These are phyloP conservation scores for Fusarium pseudonygamai DNA, from an alignment of 2,329 filamentous ascomycete genomes.

Conservation along the genomic window DNA sequence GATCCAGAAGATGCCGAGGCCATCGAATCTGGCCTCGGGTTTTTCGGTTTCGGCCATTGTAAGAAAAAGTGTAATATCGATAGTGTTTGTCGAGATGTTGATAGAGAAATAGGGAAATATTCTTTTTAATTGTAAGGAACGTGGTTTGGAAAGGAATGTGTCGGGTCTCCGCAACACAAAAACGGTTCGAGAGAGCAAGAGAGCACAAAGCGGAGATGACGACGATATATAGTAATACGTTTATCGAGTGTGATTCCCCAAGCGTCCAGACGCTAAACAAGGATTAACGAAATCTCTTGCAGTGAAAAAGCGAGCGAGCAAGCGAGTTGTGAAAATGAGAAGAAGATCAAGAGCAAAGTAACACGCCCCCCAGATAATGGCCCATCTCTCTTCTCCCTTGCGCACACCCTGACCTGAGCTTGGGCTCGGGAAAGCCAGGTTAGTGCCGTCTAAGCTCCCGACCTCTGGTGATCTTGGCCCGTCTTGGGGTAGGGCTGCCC, in stretches of 20 bases:
- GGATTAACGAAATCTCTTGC: constrained; percentile 2
- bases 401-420: constrained; percentile 3
- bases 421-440: constrained; percentile 15
- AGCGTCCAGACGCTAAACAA: constrained; percentile 7
- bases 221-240: constrained; percentile 26
- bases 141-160: constrained; percentile 37
- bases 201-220: constrained; percentile 15
- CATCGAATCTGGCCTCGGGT: constrained; percentile 48
- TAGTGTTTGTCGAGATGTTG: background rate
- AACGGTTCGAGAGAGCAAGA: constrained; percentile 1
- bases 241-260: background rate
- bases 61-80: too few relatives aligned
- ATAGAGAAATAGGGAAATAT: background rate
- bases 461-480: constrained; percentile 30
- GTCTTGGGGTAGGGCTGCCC: constrained; percentile 8
- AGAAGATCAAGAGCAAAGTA: background rate
- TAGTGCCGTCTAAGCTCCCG: constrained; percentile 14
- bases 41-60: constrained; percentile 38
- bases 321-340: background rate
- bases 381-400: constrained; percentile 13
- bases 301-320: background rate
- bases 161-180: constrained; percentile 3
- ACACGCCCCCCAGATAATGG: background rate
- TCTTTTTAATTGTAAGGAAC: constrained; percentile 21
- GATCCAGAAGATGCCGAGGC: constrained; percentile 54